These are phyloP conservation scores for Fusarium siculi DNA, from an alignment of 2,329 filamentous ascomycete genomes.

Conservation along the genomic window DNA sequence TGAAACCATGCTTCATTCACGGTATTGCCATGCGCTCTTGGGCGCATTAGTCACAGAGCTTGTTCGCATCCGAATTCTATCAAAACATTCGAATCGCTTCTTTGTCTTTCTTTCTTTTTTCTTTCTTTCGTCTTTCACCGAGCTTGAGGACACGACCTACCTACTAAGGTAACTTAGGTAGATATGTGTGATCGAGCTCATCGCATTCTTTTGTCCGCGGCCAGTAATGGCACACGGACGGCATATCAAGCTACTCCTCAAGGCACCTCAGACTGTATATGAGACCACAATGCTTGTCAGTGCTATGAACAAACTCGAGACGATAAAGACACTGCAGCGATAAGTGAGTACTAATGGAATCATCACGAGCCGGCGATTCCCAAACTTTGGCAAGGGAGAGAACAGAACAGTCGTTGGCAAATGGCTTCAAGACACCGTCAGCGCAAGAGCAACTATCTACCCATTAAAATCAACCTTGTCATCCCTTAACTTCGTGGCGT, in stretches of 20 bases:
- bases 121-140: background rate
- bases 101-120: background rate
- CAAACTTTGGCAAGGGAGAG: conserved; percentile 20
- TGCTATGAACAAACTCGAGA: background rate
- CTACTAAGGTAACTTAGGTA: background rate
- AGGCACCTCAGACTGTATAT: background rate
- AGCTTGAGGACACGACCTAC: background rate
- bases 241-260: background rate
- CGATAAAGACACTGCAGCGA: background rate
- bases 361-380: background rate
- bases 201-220: background rate
- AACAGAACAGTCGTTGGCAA: background rate
- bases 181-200: conserved; percentile 3
- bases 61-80: background rate
- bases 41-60: background rate
- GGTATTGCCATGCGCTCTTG: background rate
- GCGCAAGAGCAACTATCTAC: background rate
- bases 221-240: background rate
- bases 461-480: background rate
- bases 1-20: background rate
- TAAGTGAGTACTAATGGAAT: background rate
- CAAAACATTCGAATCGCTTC: background rate
- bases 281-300: background rate
- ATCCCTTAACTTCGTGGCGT: conserved; percentile 26
- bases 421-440: conserved; percentile 24